Evolutionary conservation across 2,329 filamentous ascomycete species (phyloP).

Genomic region (Ophiostoma tasmaniense): DNA sequence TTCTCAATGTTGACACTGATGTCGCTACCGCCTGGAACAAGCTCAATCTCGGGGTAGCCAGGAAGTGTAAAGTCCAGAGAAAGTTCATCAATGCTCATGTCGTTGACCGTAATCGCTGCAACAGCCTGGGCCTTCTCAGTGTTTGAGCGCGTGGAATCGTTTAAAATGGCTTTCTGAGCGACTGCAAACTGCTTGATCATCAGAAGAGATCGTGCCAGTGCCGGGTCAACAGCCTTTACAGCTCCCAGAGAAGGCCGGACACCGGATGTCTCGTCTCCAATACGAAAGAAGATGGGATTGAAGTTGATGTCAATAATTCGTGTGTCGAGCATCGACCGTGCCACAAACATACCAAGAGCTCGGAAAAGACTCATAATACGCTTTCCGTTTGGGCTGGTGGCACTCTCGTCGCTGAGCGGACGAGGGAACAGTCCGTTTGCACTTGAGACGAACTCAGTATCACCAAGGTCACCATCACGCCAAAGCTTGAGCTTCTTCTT

Average conservation of each 20-base stretch:
- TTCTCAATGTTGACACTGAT: conserved; percentile 79
- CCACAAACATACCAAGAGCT: conserved; percentile 92
- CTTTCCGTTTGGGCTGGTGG: conserved; percentile 68
- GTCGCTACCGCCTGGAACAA: conserved; percentile 66
- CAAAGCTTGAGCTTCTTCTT: conserved; percentile 96
- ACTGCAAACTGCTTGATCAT: conserved; percentile 78
- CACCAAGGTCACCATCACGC: conserved; percentile 76
- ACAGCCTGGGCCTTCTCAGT: conserved; percentile 64
- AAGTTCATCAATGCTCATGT: conserved; percentile 73
- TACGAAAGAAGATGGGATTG: conserved; percentile 95
- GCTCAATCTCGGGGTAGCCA: conserved; percentile 78
- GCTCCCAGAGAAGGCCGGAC: conserved; percentile 81
- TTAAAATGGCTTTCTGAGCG: conserved; percentile 72
- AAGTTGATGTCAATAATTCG: conserved; percentile 96
- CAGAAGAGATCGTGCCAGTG: conserved; percentile 76
- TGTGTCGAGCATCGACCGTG: conserved; percentile 95
- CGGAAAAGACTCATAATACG: conserved; percentile 83
- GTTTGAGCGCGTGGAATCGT: conserved; percentile 55
- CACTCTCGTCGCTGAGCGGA: conserved; percentile 74
- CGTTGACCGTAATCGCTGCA: conserved; percentile 64
- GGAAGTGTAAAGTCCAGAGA: conserved; percentile 91
- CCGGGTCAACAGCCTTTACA: conserved; percentile 79
- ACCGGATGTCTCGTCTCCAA: conserved; percentile 59
- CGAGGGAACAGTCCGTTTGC: conserved; percentile 82
- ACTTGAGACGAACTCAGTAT: conserved; percentile 73